Evolutionary conservation across 2,329 filamentous ascomycete genomes (phyloP), one percentile per base, ranked within the genome.

Genomic region (Monilinia fructicola): DNA sequence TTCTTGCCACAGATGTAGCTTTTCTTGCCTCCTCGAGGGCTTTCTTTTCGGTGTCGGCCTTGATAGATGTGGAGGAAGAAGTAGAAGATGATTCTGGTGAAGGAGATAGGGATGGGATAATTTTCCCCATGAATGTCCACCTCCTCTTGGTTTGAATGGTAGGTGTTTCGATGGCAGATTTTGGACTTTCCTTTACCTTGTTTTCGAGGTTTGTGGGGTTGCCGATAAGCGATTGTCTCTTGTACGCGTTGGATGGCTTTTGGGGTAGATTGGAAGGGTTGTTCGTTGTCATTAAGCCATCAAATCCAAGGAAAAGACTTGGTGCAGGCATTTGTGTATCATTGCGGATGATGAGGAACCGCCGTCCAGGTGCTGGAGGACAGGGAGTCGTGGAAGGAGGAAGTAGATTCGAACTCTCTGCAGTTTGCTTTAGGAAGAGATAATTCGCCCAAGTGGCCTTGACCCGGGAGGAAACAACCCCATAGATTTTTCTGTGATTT

Each of bases 311-410:
- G 71, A 88, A 88, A 21, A 86, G 67, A 59, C 67, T 73, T 16
- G 74, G 52, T 38, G 73, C 64, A 46, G 75, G 71, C 7, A 71
- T 65, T 67, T 75, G 75, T 54, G 72, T 85, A 76, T 91, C 89
- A 71, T 87, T 90, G 69, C 88, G 84, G 69, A 91, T 86, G 71
- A 92, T 91, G 44, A 90, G 81, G 46, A 92, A 83, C 69, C 87
- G 81, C 66, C 89, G 83, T 35, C 87, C 86, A 38, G 89, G 89
- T 26, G 89, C 89, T 58, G 89, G 89, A 71, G 85, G 85, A 76
- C 88, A 90, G 50, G 89, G 87, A 55, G 82, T 83, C 23, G 86
- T 88, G 10, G 87, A 88, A 23, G 88, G 83, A 21, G 80, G 81
- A 9, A 84, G 73, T 18, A 75, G 77, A 46, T 81, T 73, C 46